Evolutionary conservation across 371 early-diverging fungal genomes (phyloP).

Genomic region (Dinochytrium kinnereticum): DNA sequence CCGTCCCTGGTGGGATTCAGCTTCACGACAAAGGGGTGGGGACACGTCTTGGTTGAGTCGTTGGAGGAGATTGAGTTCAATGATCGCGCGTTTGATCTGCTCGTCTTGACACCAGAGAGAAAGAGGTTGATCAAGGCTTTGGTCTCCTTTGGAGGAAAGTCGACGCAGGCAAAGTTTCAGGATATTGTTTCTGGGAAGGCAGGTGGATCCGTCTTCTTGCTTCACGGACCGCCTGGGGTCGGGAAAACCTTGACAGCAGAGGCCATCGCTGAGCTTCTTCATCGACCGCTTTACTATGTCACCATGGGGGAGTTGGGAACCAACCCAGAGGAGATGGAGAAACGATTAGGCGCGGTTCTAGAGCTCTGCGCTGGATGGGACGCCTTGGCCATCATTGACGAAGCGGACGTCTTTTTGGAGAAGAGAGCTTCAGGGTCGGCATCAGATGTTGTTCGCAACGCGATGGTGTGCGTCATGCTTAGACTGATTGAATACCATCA

Average conservation of each 20-base stretch:
- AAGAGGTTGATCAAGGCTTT: conserved; percentile 58
- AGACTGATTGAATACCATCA: conserved; percentile 59
- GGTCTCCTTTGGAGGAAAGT: conserved; percentile 45
- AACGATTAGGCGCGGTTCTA: conserved; percentile 48
- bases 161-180: conserved; percentile 30
- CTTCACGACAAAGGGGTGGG: conserved; percentile 60
- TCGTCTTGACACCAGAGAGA: conserved; percentile 50
- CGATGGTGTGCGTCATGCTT: conserved; percentile 62
- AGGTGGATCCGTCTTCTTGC: conserved; percentile 58
- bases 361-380: conserved; percentile 57
- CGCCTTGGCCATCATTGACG: conserved; percentile 60
- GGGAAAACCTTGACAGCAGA: conserved; percentile 75
- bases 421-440: conserved; percentile 35
- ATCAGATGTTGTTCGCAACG: conserved; percentile 52
- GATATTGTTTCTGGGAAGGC: conserved; percentile 58
- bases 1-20: conserved; percentile 61
- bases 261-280: conserved; percentile 66
- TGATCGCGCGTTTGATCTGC: conserved; percentile 57
- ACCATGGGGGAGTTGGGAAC: conserved; percentile 63
- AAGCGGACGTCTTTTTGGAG: conserved; percentile 61
- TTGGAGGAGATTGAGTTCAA: conserved; percentile 50
- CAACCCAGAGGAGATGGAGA: conserved; percentile 55
- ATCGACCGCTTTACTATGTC: conserved; percentile 57
- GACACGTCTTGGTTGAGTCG: conserved; percentile 55
- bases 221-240: conserved; percentile 68